Percentiles rank a stretch among this genome's conserved stretches.
Evolutionary conservation across 2,329 filamentous ascomycete species (phyloP).

Genomic region (Calonectria multiphialidica): DNA sequence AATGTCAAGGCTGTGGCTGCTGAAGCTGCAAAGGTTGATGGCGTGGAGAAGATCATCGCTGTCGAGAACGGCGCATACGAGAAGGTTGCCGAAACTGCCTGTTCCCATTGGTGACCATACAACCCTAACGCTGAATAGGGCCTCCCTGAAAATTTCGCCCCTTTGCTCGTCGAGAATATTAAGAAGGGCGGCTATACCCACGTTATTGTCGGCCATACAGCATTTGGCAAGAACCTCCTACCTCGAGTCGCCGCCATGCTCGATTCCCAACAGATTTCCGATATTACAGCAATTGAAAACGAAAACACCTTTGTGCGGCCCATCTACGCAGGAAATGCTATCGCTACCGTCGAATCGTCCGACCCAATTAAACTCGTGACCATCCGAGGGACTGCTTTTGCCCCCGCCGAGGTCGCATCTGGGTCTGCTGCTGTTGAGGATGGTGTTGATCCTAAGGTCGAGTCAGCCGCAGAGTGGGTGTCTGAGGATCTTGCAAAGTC

Average conservation of each 20-base stretch:
- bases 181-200: constrained; percentile 96
- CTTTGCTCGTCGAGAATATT: constrained; percentile 93
- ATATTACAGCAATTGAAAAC: constrained; percentile 87
- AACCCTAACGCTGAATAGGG: constrained; percentile 64
- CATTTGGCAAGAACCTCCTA: constrained; percentile 95
- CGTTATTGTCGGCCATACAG: constrained; percentile 89
- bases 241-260: constrained; percentile 92
- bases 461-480: constrained; percentile 85
- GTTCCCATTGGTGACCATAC: neutral
- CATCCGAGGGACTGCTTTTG: constrained; percentile 92
- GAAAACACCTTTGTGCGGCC: constrained; percentile 96
- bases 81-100: constrained; percentile 68
- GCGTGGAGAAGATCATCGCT: constrained; percentile 90
- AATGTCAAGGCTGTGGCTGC: constrained; percentile 82
- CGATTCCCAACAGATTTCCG: constrained; percentile 93
- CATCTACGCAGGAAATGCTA: constrained; percentile 98
- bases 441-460: constrained; percentile 84
- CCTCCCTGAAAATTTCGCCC: constrained; percentile 94
- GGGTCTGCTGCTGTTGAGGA: constrained; percentile 84
- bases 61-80: constrained; percentile 94
- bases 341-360: constrained; percentile 92
- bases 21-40: constrained; percentile 89
- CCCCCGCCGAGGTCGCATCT: constrained; percentile 76
- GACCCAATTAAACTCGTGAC: constrained; percentile 91
- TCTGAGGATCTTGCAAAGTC: constrained; percentile 94